Evolutionary conservation across 305 asterid genomes (phyloP), one percentile per base, ranked within the genome.

Genomic region (Vinca major): DNA sequence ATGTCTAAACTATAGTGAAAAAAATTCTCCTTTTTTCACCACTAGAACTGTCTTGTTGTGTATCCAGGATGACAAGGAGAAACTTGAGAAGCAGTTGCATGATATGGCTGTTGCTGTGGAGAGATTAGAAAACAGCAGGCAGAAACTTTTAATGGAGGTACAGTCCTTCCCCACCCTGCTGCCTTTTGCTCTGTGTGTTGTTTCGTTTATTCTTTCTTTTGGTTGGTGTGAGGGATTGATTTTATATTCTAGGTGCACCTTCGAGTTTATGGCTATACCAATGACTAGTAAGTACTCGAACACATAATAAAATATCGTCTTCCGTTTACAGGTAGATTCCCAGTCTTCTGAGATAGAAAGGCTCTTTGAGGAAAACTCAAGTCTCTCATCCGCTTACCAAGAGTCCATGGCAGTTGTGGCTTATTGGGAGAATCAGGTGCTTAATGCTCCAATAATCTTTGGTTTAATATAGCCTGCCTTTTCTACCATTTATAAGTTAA

Each of bases 341-440:
- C 98, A 93, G 71, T 93, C 98, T 72, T 82, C 96, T n/a, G 98
- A 93, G 78, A 88, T 93, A 74, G 98, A 93, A 87, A 85, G 80
- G 75, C 85, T 93, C 54, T 90, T 90, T 8, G 97, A 90, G 79
- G 98, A 93, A 79, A 93, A 87, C 74, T 85, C 95, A 63, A 80
- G 76, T 72, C 89, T 90, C 63, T 79, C 91, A 44, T 84, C 90
- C 54, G 90, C 95, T 73, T 85, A 86, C 85, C 92, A 90, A 72
- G 97, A 93, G 75, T 87, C 98, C 61, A 65, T 71, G 66, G 88
- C 88, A 62, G 74, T 85, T 70, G 90, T 81, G 17, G 87, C 81
- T 12, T 85, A 86, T 58, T 93, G 98, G 98, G 95, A 92, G 80
- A 85, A 78, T 78, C 96, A 90, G 98, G 98, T 88, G 73, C 71